Conservation (phyloP, 129 eudicot species). For the Pulicaria dysenterica region DNA sequence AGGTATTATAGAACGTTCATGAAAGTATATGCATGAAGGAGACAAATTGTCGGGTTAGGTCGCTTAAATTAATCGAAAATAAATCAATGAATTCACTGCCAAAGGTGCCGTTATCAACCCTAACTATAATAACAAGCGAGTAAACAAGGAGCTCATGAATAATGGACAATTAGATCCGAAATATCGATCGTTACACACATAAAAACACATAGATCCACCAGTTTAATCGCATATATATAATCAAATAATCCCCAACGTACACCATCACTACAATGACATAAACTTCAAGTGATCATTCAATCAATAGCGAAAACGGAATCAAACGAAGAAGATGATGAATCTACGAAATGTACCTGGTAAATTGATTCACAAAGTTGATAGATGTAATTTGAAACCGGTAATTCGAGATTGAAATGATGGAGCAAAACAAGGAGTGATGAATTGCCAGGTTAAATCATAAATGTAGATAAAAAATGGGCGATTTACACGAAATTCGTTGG, state of each 20-base stretch:
- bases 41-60: no score
- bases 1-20: no score
- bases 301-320: background rate
- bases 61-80: background rate
- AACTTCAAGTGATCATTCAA: background rate
- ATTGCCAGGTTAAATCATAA: constrained; percentile 32
- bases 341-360: constrained; percentile 10
- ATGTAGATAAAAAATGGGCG: constrained; percentile 38
- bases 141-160: background rate
- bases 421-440: constrained; percentile 32
- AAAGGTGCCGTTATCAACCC: background rate
- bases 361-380: constrained; percentile 13
- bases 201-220: background rate
- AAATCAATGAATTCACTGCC: background rate
- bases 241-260: no score
- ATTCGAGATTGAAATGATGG: constrained; percentile 11
- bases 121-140: background rate
- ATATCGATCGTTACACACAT: background rate
- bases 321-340: background rate
- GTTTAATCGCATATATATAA: background rate
- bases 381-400: background rate
- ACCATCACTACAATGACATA: background rate
- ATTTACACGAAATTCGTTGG: constrained; percentile 35
- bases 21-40: no score
- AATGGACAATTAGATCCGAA: background rate